Percentiles rank a stretch among this genome's conserved stretches.
These are phyloP conservation scores for Silene vulgaris DNA, from an alignment of 179 eudicot species.

Conservation along the genomic window DNA sequence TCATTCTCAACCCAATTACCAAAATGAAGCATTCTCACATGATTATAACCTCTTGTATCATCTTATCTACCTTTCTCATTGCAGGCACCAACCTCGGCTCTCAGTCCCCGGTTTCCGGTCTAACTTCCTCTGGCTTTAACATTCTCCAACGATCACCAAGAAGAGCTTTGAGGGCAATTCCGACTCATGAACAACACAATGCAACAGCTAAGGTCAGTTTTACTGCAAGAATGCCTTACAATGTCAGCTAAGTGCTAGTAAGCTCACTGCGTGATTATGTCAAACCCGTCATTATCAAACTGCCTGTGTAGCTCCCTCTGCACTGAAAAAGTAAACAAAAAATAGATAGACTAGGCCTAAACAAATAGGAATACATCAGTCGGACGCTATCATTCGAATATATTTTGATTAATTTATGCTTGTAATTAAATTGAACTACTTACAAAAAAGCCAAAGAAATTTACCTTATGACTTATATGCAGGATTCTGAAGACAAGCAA, in stretches of 20 bases:
- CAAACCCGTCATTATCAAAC: too few species aligned
- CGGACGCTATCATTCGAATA: neutral
- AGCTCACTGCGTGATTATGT: too few species aligned
- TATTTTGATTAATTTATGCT: neutral
- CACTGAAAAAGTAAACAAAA: too few species aligned
- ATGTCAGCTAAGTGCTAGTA: neutral
- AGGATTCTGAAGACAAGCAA: conserved; percentile 20
- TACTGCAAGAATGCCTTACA: neutral
- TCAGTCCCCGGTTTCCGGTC: conserved; percentile 3
- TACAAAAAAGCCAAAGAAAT: neutral
- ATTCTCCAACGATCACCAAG: conserved; percentile 11
- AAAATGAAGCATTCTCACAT: conserved; percentile 29
- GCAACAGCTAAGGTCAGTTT: conserved; percentile 24
- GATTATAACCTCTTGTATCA: conserved; percentile 17
- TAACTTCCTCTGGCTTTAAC: conserved; percentile 13
- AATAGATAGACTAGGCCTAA: neutral
- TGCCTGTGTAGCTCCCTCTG: too few species aligned
- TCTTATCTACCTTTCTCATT: conserved; percentile 20
- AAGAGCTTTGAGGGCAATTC: conserved; percentile 23
- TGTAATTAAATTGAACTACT: neutral
- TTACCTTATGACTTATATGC: conserved; percentile 3
- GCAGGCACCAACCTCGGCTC: conserved; percentile 10
- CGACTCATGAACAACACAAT: conserved; percentile 9
- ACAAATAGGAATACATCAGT: neutral
- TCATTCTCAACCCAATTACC: conserved; percentile 2